These are phyloP conservation scores for Boletellus sp. DNA, from an alignment of 1,284 basidiomycete genomes.

Conservation along the genomic window DNA sequence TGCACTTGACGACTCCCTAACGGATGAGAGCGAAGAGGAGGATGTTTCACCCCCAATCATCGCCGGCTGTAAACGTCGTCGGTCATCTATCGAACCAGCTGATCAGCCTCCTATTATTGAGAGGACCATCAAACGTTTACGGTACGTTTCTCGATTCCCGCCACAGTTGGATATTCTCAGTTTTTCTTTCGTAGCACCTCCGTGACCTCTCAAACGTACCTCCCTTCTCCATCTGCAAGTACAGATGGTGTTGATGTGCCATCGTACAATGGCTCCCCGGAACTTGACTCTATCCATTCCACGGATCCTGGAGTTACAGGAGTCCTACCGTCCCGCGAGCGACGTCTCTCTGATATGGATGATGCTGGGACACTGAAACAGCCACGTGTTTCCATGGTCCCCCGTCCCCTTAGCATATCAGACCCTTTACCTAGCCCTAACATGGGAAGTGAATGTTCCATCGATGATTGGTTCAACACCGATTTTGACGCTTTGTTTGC, in stretches of 20 bases:
- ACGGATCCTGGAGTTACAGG: neutral
- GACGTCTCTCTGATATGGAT: conserved; percentile 33
- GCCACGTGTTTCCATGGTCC: conserved; percentile 15
- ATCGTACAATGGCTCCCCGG: neutral
- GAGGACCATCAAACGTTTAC: conserved; percentile 24
- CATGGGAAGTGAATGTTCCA: conserved; percentile 11
- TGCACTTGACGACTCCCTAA: neutral
- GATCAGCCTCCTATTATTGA: neutral
- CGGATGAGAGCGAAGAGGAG: conserved; percentile 12
- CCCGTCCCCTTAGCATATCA: conserved; percentile 27
- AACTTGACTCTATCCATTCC: neutral
- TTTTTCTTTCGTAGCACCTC: conserved; percentile 3
- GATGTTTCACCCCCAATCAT: conserved; percentile 11
- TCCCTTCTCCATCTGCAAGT: conserved; percentile 25
- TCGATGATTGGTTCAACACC: conserved; percentile 30
- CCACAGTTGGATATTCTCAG: neutral
- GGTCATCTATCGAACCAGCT: conserved; percentile 7
- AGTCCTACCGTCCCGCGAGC: conserved; percentile 22
- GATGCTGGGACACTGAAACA: conserved; percentile 18
- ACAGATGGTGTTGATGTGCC: conserved; percentile 1
- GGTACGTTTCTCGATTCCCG: conserved; percentile 13
- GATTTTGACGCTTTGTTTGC: conserved; percentile 27
- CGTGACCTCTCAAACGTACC: neutral
- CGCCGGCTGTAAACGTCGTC: conserved; percentile 23
- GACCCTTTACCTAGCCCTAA: conserved; percentile 24